These are phyloP conservation scores for Coemansia sp. DNA, from an alignment of 192 early-diverging fungal species.

Conservation along the genomic window DNA sequence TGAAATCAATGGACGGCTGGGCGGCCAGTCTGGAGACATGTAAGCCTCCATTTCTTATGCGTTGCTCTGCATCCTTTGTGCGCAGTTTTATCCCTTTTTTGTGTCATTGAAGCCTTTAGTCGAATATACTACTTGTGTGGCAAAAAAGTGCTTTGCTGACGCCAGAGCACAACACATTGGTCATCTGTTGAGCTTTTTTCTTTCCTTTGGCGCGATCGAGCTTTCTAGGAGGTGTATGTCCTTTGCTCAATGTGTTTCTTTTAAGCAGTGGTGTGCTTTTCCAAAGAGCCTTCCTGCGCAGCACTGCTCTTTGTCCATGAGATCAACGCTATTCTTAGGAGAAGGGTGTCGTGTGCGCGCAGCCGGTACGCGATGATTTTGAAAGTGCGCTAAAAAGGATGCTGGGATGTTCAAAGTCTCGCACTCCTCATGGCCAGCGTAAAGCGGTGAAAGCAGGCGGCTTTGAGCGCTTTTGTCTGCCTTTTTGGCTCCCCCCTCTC, in stretches of 20 bases:
- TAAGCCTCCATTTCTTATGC: neutral
- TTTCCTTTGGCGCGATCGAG: neutral
- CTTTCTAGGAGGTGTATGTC: neutral
- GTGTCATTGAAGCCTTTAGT: neutral
- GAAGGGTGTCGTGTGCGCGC: neutral
- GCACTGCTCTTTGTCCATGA: neutral
- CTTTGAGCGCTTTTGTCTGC: neutral
- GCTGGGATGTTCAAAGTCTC: neutral
- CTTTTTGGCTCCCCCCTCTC: neutral
- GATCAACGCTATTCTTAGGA: neutral
- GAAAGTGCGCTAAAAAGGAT: neutral
- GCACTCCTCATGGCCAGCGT: neutral
- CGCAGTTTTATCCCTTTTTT: neutral
- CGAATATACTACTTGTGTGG: neutral
- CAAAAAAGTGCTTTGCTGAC: neutral
- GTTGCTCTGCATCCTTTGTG: neutral
- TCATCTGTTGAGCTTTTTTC: neutral
- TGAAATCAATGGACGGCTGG: constrained; percentile 39
- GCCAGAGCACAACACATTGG: neutral
- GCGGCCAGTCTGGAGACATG: constrained; percentile 7
- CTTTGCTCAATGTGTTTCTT: neutral
- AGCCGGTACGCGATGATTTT: neutral
- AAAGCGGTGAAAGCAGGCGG: neutral
- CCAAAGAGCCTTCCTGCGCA: neutral
- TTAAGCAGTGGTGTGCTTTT: neutral